Percentiles rank a stretch among this genome's conserved stretches.
Evolutionary conservation across 768 basidiomycete genomes (phyloP).

Genomic region (Mycena kentingensis): DNA sequence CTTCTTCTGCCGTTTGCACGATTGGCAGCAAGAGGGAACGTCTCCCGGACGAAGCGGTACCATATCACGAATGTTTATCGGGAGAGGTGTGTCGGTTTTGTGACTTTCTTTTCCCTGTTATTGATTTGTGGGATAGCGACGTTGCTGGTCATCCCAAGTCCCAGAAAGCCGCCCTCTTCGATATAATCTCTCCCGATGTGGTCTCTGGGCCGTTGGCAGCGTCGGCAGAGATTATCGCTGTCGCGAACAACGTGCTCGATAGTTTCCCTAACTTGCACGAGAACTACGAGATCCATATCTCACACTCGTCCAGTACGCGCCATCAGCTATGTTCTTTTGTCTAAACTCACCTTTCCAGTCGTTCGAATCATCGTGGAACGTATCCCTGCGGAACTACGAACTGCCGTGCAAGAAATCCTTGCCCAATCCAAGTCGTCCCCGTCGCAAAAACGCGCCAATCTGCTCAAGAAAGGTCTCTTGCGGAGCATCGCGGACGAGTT

Average conservation of each 20-base stretch:
- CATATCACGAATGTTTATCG: slow-evolving; percentile 75
- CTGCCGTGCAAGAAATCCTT: slow-evolving; percentile 64
- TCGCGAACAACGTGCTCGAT: slow-evolving; percentile 67
- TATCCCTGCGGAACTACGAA: slow-evolving; percentile 57
- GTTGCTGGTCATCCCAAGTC: slow-evolving; percentile 74
- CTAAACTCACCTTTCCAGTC: slow-evolving; percentile 46
- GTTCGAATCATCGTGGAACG: slow-evolving; percentile 63
- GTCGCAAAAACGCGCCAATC: slow-evolving; percentile 67
- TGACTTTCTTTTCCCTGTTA: slow-evolving; percentile 3
- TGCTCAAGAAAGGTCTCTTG: slow-evolving; percentile 70
- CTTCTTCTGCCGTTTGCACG: slow-evolving; percentile 79
- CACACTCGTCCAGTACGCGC: slow-evolving; percentile 71
- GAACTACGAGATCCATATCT: slow-evolving; percentile 75
- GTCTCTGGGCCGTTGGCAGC: slow-evolving; percentile 65
- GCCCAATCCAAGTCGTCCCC: slow-evolving; percentile 63
- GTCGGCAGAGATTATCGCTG: slow-evolving; percentile 70
- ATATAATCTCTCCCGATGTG: slow-evolving; percentile 80
- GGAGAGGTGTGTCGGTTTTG: slow-evolving; percentile 52
- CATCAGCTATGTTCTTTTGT: neutral
- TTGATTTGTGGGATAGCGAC: slow-evolving; percentile 43
- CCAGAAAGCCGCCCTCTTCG: slow-evolving; percentile 76
- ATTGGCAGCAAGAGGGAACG: slow-evolving; percentile 67
- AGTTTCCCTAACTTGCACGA: slow-evolving; percentile 70
- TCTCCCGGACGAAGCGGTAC: slow-evolving; percentile 79
- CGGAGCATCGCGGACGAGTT: slow-evolving; percentile 72